Percentiles rank a stretch among this genome's conserved stretches.
phyloP scores from a whole-genome alignment of 345 rosid species.

The Moricandia arvensis region DNA sequence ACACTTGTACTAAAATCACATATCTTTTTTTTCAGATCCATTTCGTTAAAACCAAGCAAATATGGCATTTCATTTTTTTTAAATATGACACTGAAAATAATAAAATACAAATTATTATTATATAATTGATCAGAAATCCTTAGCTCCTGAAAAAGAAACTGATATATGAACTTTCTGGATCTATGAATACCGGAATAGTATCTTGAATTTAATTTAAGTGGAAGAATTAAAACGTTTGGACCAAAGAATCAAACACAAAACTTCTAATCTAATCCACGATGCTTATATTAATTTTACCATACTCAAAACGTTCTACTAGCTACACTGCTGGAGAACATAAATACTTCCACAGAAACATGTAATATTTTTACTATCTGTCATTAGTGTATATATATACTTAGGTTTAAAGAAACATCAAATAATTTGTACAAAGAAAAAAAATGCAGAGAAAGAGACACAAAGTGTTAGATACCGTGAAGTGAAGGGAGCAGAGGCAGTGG shows the following conservation, averaged over 20 bases:
- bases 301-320: constrained; percentile 10
- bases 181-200: not conserved
- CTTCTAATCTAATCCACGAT: not conserved
- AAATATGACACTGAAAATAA: not conserved
- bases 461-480: constrained; percentile 20
- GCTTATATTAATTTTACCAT: not conserved
- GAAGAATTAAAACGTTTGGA: not conserved
- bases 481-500: constrained; percentile 10
- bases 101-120: not conserved
- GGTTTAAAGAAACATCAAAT: not conserved
- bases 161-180: constrained; percentile 20
- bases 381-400: not conserved
- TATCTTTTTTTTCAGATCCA: constrained; percentile 3
- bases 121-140: not conserved
- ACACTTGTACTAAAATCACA: not conserved
- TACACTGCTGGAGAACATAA: not conserved
- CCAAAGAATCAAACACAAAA: not conserved
- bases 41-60: constrained; percentile 7
- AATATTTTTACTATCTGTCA: not conserved
- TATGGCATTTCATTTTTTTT: not conserved
- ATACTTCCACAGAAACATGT: not conserved
- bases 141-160: not conserved
- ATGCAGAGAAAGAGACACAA: not conserved
- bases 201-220: not conserved
- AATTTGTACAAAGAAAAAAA: not conserved